Conservation (phyloP, 1,139 yeast species). For the Ashbya aceris region DNA sequence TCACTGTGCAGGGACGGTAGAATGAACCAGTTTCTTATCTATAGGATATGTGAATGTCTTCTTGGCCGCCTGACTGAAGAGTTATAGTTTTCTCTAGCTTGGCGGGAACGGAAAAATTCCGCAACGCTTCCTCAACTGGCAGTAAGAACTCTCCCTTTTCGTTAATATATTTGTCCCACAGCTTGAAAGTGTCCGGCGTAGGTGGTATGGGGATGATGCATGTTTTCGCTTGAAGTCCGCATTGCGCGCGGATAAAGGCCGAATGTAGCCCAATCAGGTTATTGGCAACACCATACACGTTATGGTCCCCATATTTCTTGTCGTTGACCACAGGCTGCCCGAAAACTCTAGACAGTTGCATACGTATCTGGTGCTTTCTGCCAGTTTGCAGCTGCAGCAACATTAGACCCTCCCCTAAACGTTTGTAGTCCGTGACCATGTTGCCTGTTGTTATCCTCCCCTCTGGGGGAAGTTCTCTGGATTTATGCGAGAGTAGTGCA, state of each 20-base stretch:
- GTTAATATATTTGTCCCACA: conserved; percentile 15
- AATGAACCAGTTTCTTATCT: conserved; percentile 8
- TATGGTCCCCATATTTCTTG: conserved; percentile 20
- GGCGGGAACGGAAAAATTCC: conserved; percentile 10
- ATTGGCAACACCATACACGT: conserved; percentile 4
- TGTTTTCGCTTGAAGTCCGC: conserved; percentile 16
- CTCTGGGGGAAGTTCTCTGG: background rate
- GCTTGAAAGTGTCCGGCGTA: conserved; percentile 3
- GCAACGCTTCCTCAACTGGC: conserved; percentile 10
- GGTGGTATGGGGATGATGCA: conserved; percentile 18
- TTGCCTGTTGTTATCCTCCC: conserved; percentile 12
- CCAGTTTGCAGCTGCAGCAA: conserved; percentile 36
- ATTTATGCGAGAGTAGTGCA: conserved; percentile 15
- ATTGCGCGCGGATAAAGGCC: conserved; percentile 20
- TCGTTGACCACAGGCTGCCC: conserved; percentile 27
- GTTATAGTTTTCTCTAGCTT: background rate
- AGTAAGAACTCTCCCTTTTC: conserved; percentile 12
- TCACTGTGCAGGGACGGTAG: conserved; percentile 13
- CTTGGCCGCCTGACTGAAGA: conserved; percentile 5
- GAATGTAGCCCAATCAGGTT: conserved; percentile 29
- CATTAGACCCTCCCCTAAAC: conserved; percentile 20
- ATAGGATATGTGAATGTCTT: conserved; percentile 6
- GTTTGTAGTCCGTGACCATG: conserved; percentile 16
- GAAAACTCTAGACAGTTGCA: conserved; percentile 26
- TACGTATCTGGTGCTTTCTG: conserved; percentile 38